phyloP scores from a whole-genome alignment of 2,329 filamentous ascomycete species.

The Botrytis pseudocinerea region DNA sequence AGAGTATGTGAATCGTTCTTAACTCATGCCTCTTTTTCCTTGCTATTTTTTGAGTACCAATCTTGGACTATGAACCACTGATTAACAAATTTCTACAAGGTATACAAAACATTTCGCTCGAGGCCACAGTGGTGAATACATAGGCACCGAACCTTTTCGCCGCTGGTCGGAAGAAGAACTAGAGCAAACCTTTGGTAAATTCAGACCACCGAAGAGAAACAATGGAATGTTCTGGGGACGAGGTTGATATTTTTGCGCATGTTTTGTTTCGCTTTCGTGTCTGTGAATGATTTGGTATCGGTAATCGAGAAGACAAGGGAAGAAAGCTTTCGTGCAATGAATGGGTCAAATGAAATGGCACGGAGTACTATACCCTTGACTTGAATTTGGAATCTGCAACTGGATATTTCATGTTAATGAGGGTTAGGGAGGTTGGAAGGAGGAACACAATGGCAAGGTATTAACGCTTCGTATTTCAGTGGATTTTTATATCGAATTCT shows the following conservation, averaged over 20 bases:
- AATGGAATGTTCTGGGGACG: constrained; percentile 22
- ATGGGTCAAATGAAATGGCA: not conserved
- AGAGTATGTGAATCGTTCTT: constrained; percentile 25
- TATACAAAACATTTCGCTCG: constrained; percentile 39
- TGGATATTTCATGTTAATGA: not conserved
- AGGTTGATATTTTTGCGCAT: not conserved
- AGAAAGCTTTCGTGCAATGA: not conserved
- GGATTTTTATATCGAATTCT: not conserved
- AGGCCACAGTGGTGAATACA: constrained; percentile 36
- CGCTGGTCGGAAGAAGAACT: constrained; percentile 40
- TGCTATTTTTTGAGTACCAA: not conserved
- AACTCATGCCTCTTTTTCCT: not conserved
- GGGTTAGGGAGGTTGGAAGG: too few species aligned
- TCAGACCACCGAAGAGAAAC: constrained; percentile 29
- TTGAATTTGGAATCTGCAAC: not conserved
- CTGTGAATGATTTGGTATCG: not conserved
- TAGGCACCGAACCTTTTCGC: constrained; percentile 37
- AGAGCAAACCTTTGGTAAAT: constrained; percentile 35
- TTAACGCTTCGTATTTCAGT: not conserved
- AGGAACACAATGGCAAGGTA: not conserved
- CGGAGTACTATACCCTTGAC: constrained; percentile 12
- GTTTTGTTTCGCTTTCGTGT: not conserved
- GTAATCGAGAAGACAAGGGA: not conserved
- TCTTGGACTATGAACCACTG: not conserved
- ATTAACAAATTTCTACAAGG: not conserved